A percentile compares a stretch with the other conserved stretches of the same genome.
Conservation (phyloP, 2,329 filamentous ascomycete genomes). For the Talaromyces piceae region DNA sequence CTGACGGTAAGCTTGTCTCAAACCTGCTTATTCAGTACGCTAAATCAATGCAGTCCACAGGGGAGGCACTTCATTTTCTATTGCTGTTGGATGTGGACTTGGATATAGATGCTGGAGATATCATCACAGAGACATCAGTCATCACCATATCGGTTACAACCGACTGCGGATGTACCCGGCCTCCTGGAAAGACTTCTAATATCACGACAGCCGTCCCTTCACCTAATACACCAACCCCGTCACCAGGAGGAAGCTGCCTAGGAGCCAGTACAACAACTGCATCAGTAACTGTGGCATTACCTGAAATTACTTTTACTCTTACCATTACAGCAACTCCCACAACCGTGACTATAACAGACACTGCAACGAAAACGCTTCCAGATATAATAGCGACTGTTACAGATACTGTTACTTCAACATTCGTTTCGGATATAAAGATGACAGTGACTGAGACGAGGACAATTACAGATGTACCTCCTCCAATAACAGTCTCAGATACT, state of each 20-base stretch:
- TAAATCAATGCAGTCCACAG: background rate
- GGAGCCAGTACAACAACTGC: background rate
- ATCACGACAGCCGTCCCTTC: background rate
- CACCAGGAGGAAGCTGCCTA: background rate
- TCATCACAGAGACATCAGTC: background rate
- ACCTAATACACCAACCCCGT: background rate
- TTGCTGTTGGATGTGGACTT: background rate
- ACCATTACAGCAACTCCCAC: background rate
- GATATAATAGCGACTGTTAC: background rate
- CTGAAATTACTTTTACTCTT: background rate
- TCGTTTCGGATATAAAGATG: background rate
- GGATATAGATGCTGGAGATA: background rate
- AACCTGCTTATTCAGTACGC: background rate
- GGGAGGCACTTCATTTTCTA: background rate
- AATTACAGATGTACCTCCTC: background rate
- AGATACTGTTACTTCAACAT: background rate
- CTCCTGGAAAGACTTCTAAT: background rate
- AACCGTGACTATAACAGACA: too few relatives aligned
- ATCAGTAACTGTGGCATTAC: background rate
- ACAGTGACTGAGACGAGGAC: background rate
- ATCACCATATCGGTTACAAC: background rate
- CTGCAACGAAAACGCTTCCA: background rate
- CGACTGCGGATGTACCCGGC: background rate
- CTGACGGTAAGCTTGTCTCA: background rate
- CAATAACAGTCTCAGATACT: background rate